Evolutionary conservation across 306 rosid species (phyloP), one percentile per base, ranked within the genome.

Genomic region (Prunus padus): DNA sequence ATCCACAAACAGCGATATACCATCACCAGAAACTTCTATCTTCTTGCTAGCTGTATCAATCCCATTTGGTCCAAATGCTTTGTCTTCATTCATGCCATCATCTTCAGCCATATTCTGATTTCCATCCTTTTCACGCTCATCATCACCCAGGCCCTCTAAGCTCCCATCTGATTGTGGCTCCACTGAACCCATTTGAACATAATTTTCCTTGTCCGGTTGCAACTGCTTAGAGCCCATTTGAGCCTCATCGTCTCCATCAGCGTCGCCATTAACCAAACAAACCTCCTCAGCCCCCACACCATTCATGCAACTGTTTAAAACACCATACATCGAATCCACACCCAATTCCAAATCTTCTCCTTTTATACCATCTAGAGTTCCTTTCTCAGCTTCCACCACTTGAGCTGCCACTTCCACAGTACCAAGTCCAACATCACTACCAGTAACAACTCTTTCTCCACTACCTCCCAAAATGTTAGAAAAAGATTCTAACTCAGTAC

Each of bases 1-100:
- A 55, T 86, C 88, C 66, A 79, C 87, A 8, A 67, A 74, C 59
- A 79, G 77, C 0, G 86, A 86, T 68, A 79, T 72, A 49, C 83
- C 84, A 56, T 79, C 79, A 57, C 75, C 82, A 12, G 77, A 79
- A 79, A 74, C 84, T 49, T 80, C 80, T 8, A 44, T 30, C 69
- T 86, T 71, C 59, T 49, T 69, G 73, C 23, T n/a, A 68, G 79
- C 22, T 19, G 77, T 20, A 40, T 62, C 14, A 76, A 64, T 47
- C 45, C 31, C 79, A 65, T 82, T 70, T 30, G 59, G 63, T 69
- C 55, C 78, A 8, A 37, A 45, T 12, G 46, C 42, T 54, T 77
- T 15, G 12, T 52, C 74, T 62, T 76, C 84, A 66, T 28, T 45
- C 62, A 19, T 44, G 11, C 55, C 77, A 33, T 78, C 80, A 37